Evolutionary conservation across 805 yeast species (phyloP), one percentile per base, ranked within the genome.

Genomic region (Ogataea angusta): DNA sequence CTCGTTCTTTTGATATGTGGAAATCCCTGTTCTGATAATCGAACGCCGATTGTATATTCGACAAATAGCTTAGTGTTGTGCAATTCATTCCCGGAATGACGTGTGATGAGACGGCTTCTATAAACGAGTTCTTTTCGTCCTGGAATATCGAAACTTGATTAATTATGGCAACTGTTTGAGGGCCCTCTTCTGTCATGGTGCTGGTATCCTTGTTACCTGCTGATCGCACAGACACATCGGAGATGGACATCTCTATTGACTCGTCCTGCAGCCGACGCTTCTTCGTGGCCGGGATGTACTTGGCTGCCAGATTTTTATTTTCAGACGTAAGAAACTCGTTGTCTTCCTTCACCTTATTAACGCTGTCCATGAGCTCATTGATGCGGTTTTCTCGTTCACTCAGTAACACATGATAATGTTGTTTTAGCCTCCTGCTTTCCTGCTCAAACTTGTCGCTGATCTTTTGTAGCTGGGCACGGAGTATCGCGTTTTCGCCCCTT

Each of bases 401-500:
- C 16, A 63, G 21, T 16, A 52, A 30, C 4, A 30, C 21, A 2
- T 45, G 30, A 36, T 42, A 63, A 16, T 53, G 55, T 7, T 52
- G 52, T 40, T 67, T 68, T 38, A 78, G 43, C 10, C 65, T 60
- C 12, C 59, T 64, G 21, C 72, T 52, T 42, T 72, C 74, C 1
- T 60, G 51, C 5, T 56, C 57, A 15, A 61, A 59, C 5, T 59
- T 61, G 18, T 54, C 55, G 36, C 73, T 75, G 3, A 75, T 46
- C 30, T 73, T 70, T 15, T 71, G 63, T 15, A 85, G 63, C 51
- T 80, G 86, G 8, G 82, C 77, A 40, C 95, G 68, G 13, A 90
- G 67, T 25, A 89, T 80, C 10, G 93, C 80, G 26, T 85, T 80
- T 54, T 90, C 96, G 2, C 97, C 97, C 40, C 75, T 72, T 10